Evolutionary conservation across 176 grass and related monocot genomes (phyloP).

Genomic region (Oryza rufipogon): DNA sequence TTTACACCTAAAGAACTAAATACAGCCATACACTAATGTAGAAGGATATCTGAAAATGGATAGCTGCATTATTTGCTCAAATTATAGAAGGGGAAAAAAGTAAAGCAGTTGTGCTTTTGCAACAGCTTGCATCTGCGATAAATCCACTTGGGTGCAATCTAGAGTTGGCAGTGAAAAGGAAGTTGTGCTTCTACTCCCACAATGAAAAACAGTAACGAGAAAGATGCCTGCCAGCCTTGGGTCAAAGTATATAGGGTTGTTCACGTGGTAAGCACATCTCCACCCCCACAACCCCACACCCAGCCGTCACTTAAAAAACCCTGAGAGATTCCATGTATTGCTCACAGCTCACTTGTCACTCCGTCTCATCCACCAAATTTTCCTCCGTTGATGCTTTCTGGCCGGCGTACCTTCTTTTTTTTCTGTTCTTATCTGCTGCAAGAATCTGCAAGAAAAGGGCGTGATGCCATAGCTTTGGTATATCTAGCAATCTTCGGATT

Average conservation of each 20-base stretch:
- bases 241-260: neutral
- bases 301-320: neutral
- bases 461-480: neutral
- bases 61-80: neutral
- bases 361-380: neutral
- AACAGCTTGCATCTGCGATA: neutral
- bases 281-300: neutral
- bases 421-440: neutral
- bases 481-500: neutral
- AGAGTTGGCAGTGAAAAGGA: neutral
- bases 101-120: neutral
- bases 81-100: neutral
- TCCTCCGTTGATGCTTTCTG: neutral
- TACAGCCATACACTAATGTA: neutral
- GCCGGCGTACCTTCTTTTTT: neutral
- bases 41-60: neutral
- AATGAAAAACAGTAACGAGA: neutral
- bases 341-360: neutral
- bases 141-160: neutral
- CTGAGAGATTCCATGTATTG: neutral
- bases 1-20: no score
- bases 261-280: neutral
- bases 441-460: neutral
- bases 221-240: slow-evolving; percentile 17
- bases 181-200: neutral